A percentile compares a stretch with the other conserved stretches of the same genome.
Conservation (phyloP, 177 flowering plant genomes). For the Vitis hybrid region DNA sequence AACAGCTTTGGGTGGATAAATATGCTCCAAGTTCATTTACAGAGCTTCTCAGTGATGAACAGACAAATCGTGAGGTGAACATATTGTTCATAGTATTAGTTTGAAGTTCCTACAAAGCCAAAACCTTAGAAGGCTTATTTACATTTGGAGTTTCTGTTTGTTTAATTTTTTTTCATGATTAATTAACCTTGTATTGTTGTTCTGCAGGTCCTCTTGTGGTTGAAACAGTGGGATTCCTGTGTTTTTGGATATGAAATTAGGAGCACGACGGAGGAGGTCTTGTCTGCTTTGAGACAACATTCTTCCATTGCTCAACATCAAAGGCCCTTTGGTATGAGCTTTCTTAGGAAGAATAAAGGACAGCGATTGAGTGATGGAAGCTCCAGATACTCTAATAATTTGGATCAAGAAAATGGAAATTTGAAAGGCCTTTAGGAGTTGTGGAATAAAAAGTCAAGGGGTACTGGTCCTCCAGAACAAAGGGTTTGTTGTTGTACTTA, state of each 20-base stretch:
- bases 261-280: conserved; percentile 76
- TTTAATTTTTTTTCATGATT: no score
- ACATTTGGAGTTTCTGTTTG: no score
- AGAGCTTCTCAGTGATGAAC: conserved; percentile 97
- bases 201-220: conserved; percentile 83
- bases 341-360: conserved; percentile 39
- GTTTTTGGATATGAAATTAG: conserved; percentile 93
- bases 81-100: background rate
- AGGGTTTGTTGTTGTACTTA: conserved; percentile 47
- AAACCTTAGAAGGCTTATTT: no score
- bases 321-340: conserved; percentile 37
- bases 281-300: conserved; percentile 80
- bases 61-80: conserved; percentile 90
- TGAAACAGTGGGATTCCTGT: conserved; percentile 97
- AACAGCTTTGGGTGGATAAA: conserved; percentile 95
- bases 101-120: no score
- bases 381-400: conserved; percentile 22
- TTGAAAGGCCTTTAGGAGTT: conserved; percentile 36
- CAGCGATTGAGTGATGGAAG: conserved; percentile 24
- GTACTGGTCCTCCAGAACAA: conserved; percentile 68
- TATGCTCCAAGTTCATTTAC: conserved; percentile 94
- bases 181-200: conserved; percentile 4
- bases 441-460: conserved; percentile 43
- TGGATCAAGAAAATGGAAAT: conserved; percentile 30
- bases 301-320: conserved; percentile 54